Conservation (phyloP, 1,284 basidiomycete genomes). For the Sparassis latifolia region DNA sequence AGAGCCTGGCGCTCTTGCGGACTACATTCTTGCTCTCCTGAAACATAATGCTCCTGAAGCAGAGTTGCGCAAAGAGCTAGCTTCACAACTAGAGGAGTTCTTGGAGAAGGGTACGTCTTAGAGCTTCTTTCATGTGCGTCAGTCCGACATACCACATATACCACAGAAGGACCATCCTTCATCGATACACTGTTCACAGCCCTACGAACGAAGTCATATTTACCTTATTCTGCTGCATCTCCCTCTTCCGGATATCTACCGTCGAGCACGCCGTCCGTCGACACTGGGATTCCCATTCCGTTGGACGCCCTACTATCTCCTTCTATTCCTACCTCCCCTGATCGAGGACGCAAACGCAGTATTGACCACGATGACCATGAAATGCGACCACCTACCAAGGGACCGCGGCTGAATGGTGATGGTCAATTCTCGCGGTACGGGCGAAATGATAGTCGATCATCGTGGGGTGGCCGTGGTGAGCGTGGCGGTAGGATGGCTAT, state of each 20-base stretch:
- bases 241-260: conserved; percentile 21
- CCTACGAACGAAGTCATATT: conserved; percentile 75
- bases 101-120: conserved; percentile 71
- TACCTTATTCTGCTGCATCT: conserved; percentile 51
- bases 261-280: conserved; percentile 33
- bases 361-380: conserved; percentile 56
- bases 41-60: conserved; percentile 82
- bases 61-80: conserved; percentile 79
- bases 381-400: conserved; percentile 58
- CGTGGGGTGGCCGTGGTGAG: conserved; percentile 34
- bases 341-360: conserved; percentile 58
- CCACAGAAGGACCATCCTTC: conserved; percentile 68
- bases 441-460: conserved; percentile 21
- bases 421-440: conserved; percentile 57
- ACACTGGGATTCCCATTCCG: conserved; percentile 73
- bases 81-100: conserved; percentile 82
- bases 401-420: conserved; percentile 56
- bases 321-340: conserved; percentile 34
- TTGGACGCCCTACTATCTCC: conserved; percentile 55
- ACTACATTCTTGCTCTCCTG: conserved; percentile 92
- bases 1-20: conserved; percentile 88
- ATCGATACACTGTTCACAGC: conserved; percentile 81
- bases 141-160: not conserved
- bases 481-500: conserved; percentile 24
- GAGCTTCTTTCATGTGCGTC: not conserved